phyloP scores from a whole-genome alignment of 2,329 filamentous ascomycete genomes.

The Claviceps sp. region DNA sequence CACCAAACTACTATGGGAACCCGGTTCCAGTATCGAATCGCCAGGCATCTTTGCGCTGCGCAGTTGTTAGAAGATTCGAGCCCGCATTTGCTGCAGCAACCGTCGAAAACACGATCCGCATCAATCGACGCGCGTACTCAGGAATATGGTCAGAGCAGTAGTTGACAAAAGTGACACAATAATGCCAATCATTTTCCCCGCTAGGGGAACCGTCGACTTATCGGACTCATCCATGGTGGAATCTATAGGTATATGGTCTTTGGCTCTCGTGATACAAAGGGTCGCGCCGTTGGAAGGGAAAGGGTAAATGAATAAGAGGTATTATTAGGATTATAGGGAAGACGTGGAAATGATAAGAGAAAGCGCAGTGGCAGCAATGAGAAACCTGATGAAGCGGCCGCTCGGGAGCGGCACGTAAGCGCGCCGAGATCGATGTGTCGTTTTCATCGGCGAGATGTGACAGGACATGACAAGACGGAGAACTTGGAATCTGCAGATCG shows the following conservation, averaged over 20 bases:
- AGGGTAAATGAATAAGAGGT: background rate
- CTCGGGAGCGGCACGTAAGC: background rate
- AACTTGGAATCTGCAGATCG: background rate
- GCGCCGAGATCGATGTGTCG: background rate
- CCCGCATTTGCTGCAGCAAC: background rate
- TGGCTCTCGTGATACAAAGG: background rate
- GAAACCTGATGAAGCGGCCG: background rate
- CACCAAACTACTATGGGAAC: constrained; percentile 30
- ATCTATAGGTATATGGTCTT: background rate
- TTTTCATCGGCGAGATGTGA: background rate
- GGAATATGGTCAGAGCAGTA: constrained; percentile 22
- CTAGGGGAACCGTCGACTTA: background rate
- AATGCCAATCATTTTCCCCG: constrained; percentile 3
- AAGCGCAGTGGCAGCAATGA: background rate
- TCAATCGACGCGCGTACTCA: constrained; percentile 16
- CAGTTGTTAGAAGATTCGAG: background rate
- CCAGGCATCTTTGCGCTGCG: constrained; percentile 23
- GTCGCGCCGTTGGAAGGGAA: background rate
- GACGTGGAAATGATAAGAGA: background rate
- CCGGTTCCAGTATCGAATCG: constrained; percentile 25
- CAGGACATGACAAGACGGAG: background rate
- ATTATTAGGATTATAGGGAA: background rate
- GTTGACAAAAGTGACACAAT: constrained; percentile 17
- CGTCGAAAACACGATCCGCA: background rate
- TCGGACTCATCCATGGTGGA: background rate